Conservation (phyloP, 2,329 filamentous ascomycete genomes). For the Fusarium sacchari region DNA sequence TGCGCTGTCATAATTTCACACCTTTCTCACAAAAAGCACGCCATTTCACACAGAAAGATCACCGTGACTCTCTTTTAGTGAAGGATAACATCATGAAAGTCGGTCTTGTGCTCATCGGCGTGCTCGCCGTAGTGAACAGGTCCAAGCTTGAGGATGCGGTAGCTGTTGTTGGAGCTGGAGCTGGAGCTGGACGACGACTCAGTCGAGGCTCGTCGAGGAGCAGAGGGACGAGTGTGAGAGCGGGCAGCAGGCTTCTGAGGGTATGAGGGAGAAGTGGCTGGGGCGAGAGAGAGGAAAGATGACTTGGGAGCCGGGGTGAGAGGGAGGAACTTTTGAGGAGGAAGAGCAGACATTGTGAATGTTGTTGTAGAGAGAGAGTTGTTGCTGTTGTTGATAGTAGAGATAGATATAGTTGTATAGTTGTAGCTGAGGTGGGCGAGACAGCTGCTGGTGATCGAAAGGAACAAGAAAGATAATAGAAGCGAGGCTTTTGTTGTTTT, state of each 20-base stretch:
- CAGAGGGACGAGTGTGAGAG: slow-evolving; percentile 37
- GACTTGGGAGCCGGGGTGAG: slow-evolving; percentile 40
- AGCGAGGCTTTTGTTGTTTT: slow-evolving; percentile 30
- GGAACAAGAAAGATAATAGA: slow-evolving; percentile 7
- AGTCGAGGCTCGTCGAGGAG: slow-evolving; percentile 61
- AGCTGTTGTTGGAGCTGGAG: slow-evolving; percentile 50
- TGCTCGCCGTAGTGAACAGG: slow-evolving; percentile 73
- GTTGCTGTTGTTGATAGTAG: background rate
- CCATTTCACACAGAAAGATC: background rate
- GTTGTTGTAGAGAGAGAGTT: slow-evolving; percentile 8
- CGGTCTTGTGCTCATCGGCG: slow-evolving; percentile 64
- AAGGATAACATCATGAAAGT: slow-evolving; percentile 62
- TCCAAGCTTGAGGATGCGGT: slow-evolving; percentile 70
- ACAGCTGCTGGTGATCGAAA: slow-evolving; percentile 36
- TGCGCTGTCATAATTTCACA: slow-evolving; percentile 16
- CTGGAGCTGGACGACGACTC: slow-evolving; percentile 44
- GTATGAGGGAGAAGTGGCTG: slow-evolving; percentile 66
- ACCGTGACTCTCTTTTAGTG: slow-evolving; percentile 46
- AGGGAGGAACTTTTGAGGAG: slow-evolving; percentile 43
- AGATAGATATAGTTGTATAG: slow-evolving; percentile 1
- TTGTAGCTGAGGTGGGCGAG: slow-evolving; percentile 41
- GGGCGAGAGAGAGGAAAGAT: slow-evolving; percentile 67
- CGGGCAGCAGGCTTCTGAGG: slow-evolving; percentile 54
- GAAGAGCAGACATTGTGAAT: slow-evolving; percentile 40
- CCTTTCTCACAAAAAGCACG: slow-evolving; percentile 8